Evolutionary conservation across 2,329 filamentous ascomycete genomes (phyloP).

Genomic region (Ambrosiella beaveri): DNA sequence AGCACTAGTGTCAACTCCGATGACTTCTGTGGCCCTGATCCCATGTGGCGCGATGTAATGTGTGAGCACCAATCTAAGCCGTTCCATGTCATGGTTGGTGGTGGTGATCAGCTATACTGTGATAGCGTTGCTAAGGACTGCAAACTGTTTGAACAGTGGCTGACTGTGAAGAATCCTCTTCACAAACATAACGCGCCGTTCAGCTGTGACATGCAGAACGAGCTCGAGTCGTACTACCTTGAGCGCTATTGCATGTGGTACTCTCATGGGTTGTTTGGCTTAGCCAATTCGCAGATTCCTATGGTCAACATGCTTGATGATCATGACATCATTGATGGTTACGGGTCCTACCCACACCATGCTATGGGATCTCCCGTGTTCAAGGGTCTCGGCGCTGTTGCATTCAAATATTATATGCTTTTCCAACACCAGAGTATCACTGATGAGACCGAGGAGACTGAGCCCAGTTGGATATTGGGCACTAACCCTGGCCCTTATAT

Average conservation of each 20-base stretch:
- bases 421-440: conserved; percentile 89
- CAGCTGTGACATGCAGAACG: conserved; percentile 64
- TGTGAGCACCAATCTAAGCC: conserved; percentile 81
- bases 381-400: conserved; percentile 71
- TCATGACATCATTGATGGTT: conserved; percentile 83
- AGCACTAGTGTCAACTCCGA: conserved; percentile 61
- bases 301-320: conserved; percentile 99
- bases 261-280: conserved; percentile 81
- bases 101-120: conserved; percentile 94
- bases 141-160: conserved; percentile 65
- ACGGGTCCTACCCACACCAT: conserved; percentile 77
- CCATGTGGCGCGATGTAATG: conserved; percentile 88
- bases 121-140: conserved; percentile 66
- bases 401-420: conserved; percentile 97
- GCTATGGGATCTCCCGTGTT: conserved; percentile 89
- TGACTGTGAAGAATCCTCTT: conserved; percentile 58
- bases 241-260: conserved; percentile 89
- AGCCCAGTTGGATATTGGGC: conserved; percentile 85
- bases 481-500: conserved; percentile 75
- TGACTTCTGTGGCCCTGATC: conserved; percentile 78
- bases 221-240: conserved; percentile 77
- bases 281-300: conserved; percentile 85
- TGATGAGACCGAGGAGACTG: conserved; percentile 62
- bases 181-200: conserved; percentile 69
- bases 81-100: conserved; percentile 97